Conservation (phyloP, 768 basidiomycete genomes). For the Gloeopeniophorella convolvens region DNA sequence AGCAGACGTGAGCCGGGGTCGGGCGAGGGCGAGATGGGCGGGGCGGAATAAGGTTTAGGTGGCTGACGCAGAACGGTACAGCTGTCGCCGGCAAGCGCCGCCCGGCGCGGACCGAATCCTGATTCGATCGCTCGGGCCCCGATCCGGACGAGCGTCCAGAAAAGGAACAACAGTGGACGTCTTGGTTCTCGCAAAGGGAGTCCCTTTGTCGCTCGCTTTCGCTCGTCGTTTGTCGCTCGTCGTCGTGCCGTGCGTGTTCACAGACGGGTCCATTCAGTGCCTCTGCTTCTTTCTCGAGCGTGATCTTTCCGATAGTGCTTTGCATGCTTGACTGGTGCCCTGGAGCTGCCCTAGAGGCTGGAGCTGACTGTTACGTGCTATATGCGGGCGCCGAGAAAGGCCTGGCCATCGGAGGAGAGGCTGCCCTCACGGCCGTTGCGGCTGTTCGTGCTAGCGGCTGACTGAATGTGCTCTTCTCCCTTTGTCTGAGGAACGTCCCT, state of each 20-base stretch:
- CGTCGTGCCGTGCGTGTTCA: slow-evolving; percentile 12
- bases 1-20: slow-evolving; percentile 33
- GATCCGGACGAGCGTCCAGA: not conserved
- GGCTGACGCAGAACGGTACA: slow-evolving; percentile 38
- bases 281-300: too few species aligned
- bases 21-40: slow-evolving; percentile 23
- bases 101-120: not conserved
- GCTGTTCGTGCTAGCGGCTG: too few species aligned
- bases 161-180: slow-evolving; percentile 15
- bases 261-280: too few species aligned
- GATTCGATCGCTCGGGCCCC: not conserved
- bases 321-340: too few species aligned
- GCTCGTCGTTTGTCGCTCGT: not conserved
- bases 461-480: too few species aligned
- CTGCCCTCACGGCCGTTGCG: too few species aligned
- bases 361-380: too few species aligned
- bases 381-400: too few species aligned
- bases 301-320: too few species aligned
- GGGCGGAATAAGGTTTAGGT: slow-evolving; percentile 46
- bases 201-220: slow-evolving; percentile 25
- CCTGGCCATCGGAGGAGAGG: too few species aligned
- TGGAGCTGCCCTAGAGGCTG: too few species aligned
- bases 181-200: slow-evolving; percentile 21
- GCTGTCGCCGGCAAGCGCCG: slow-evolving; percentile 26
- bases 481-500: too few species aligned